These are phyloP conservation scores for Neonectria magnoliae DNA, from an alignment of 2,329 filamentous ascomycete genomes.

Conservation along the genomic window DNA sequence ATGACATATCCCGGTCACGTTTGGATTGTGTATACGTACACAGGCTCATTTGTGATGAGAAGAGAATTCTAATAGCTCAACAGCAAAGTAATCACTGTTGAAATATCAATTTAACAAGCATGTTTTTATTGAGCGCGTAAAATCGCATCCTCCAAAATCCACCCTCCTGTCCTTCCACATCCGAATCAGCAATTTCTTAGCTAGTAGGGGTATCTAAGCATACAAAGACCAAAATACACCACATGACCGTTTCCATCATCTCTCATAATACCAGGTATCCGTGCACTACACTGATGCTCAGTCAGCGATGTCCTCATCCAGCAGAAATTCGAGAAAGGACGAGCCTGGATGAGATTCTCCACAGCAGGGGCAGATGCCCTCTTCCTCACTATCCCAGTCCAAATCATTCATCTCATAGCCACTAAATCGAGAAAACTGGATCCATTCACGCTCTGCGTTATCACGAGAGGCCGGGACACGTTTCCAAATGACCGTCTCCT, in stretches of 20 bases:
- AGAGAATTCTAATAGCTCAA: neutral
- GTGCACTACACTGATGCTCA: slow-evolving; percentile 34
- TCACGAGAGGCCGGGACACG: slow-evolving; percentile 56
- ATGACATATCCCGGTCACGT: neutral
- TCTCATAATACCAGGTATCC: slow-evolving; percentile 25
- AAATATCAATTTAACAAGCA: neutral
- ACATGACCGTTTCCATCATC: slow-evolving; percentile 25
- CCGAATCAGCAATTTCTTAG: slow-evolving; percentile 34
- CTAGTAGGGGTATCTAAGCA: slow-evolving; percentile 43
- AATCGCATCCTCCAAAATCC: slow-evolving; percentile 14
- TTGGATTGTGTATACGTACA: too few relatives aligned
- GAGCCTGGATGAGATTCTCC: slow-evolving; percentile 51
- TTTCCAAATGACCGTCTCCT: slow-evolving; percentile 62
- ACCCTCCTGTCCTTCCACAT: slow-evolving; percentile 14
- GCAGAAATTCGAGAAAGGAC: slow-evolving; percentile 47
- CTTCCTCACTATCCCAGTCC: slow-evolving; percentile 49
- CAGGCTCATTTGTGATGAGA: neutral
- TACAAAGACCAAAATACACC: slow-evolving; percentile 33
- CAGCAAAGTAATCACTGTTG: neutral
- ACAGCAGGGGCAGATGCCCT: slow-evolving; percentile 53
- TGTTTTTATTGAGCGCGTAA: slow-evolving; percentile 19
- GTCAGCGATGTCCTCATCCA: slow-evolving; percentile 43
- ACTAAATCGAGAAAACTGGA: slow-evolving; percentile 55
- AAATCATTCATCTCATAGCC: slow-evolving; percentile 50
- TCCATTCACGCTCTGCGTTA: slow-evolving; percentile 56